Conservation (phyloP, 169 alveolate genomes). For the Eimeria praecox region DNA sequence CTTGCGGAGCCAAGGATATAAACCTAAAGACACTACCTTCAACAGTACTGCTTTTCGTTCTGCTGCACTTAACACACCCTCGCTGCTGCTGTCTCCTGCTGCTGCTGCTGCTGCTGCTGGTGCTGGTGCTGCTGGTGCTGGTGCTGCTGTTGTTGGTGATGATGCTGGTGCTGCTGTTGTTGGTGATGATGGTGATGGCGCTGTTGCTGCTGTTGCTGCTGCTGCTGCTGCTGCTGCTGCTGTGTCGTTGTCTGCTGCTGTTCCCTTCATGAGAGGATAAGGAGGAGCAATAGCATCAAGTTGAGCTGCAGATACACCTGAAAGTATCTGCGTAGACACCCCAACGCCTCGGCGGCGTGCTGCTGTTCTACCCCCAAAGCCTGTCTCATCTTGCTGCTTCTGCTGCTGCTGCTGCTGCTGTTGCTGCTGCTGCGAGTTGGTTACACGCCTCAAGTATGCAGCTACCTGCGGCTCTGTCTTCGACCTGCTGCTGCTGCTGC, state of each 20-base stretch:
- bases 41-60: not conserved
- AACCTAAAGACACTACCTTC: slow-evolving; percentile 19
- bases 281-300: slow-evolving; percentile 9
- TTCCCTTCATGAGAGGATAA: not conserved
- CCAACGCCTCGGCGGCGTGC: not conserved
- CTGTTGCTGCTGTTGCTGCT: not conserved
- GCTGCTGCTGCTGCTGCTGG: slow-evolving; percentile 3
- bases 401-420: slow-evolving; percentile 11
- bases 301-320: slow-evolving; percentile 6
- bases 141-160: not conserved
- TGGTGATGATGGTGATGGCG: not conserved
- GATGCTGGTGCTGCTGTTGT: not conserved
- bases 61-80: not conserved
- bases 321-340: not conserved
- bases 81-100: too few species aligned
- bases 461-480: not conserved
- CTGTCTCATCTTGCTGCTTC: not conserved
- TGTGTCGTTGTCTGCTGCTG: not conserved
- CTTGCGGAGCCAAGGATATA: slow-evolving; percentile 61
- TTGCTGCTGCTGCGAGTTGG: not conserved
- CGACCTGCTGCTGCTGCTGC: not conserved
- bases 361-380: not conserved
- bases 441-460: not conserved
- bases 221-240: slow-evolving; percentile 23
- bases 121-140: slow-evolving; percentile 6